Evolutionary conservation across 805 yeast species (phyloP).

Genomic region (Metschnikowia henanensis): DNA sequence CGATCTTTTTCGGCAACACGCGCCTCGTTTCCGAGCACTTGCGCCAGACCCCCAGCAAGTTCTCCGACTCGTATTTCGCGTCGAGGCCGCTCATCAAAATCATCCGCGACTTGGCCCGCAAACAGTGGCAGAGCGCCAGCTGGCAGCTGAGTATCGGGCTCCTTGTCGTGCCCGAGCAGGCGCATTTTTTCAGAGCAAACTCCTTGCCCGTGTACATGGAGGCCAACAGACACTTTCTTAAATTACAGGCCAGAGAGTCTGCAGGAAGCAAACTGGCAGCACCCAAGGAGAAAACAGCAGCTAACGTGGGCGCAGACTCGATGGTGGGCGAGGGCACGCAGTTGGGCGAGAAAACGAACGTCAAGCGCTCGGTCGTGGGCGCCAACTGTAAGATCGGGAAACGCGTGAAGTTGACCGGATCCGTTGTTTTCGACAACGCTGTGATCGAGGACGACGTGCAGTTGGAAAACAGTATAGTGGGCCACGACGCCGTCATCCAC

Average conservation of each 20-base stretch:
- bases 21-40: conserved; percentile 53
- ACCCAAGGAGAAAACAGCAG: conserved; percentile 53
- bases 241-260: conserved; percentile 50
- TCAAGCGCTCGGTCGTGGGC: conserved; percentile 85
- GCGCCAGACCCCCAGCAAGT: conserved; percentile 33
- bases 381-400: conserved; percentile 74
- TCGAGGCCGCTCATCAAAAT: conserved; percentile 61
- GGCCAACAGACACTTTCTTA: conserved; percentile 79
- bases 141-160: conserved; percentile 64
- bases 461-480: conserved; percentile 86
- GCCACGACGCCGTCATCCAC: conserved; percentile 63
- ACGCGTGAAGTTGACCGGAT: conserved; percentile 85
- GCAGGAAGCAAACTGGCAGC: conserved; percentile 26
- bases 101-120: conserved; percentile 83
- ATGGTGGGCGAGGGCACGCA: conserved; percentile 66
- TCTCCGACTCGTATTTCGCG: conserved; percentile 36
- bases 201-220: conserved; percentile 84
- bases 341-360: conserved; percentile 80
- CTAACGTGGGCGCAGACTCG: conserved; percentile 87
- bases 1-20: conserved; percentile 50
- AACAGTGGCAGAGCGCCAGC: conserved; percentile 82
- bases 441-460: conserved; percentile 74
- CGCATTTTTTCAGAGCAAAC: conserved; percentile 74
- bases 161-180: conserved; percentile 66
- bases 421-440: conserved; percentile 72